These are phyloP conservation scores for Thyridium curvatum DNA, from an alignment of 2,329 filamentous ascomycete genomes.

Conservation along the genomic window DNA sequence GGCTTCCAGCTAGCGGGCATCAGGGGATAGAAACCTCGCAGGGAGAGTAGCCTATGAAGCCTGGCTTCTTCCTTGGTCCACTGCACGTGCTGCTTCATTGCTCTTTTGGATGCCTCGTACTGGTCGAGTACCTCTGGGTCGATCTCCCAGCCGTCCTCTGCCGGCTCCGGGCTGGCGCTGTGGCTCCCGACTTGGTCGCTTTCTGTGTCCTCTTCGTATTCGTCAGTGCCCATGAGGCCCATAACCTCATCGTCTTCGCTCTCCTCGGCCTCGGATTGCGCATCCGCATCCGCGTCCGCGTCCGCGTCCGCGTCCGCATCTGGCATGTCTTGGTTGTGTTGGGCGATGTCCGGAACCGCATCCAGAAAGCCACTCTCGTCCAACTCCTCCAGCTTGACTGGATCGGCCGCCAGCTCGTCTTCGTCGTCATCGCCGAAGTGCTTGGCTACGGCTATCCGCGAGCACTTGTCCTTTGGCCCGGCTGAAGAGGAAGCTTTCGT, in stretches of 20 bases:
- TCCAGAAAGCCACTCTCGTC: no score
- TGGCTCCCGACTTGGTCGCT: no score
- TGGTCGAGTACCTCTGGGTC: slow-evolving; percentile 9
- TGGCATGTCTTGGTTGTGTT: background rate
- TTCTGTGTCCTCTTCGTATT: slow-evolving; percentile 8
- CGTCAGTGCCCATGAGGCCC: slow-evolving; percentile 1
- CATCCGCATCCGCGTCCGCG: slow-evolving; percentile 2
- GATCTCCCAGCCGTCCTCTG: slow-evolving; percentile 10
- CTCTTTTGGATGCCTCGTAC: slow-evolving; percentile 9
- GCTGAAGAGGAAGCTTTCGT: no score
- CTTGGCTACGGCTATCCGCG: no score
- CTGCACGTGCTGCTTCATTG: slow-evolving; percentile 9
- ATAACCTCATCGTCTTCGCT: slow-evolving; percentile 1
- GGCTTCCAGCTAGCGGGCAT: slow-evolving; percentile 22
- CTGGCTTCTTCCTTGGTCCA: slow-evolving; percentile 24
- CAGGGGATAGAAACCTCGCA: slow-evolving; percentile 26
- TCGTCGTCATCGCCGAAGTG: no score
- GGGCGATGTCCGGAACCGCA: background rate
- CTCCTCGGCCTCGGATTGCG: slow-evolving; percentile 5
- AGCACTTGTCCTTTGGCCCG: no score
- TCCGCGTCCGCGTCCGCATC: slow-evolving; percentile 2
- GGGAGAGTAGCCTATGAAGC: slow-evolving; percentile 24
- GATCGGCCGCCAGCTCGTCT: no score
- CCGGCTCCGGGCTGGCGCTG: background rate
- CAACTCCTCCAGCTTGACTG: no score